A percentile compares a stretch with the other conserved stretches of the same genome.
Evolutionary conservation across 257 asterid genomes (phyloP).

Genomic region (Solanum etuberosum): DNA sequence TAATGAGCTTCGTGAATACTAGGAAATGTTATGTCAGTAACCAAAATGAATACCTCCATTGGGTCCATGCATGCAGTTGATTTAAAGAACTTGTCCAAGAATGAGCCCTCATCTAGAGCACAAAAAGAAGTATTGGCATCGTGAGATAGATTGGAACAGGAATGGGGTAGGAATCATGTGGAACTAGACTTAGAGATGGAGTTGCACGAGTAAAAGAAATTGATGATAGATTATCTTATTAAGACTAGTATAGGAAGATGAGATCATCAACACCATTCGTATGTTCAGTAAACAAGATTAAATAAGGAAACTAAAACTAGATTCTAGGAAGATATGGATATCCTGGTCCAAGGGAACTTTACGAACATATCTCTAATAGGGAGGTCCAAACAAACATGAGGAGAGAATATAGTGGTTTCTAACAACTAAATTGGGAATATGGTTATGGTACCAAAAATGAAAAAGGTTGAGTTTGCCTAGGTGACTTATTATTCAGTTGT

Average conservation of each 20-base stretch:
- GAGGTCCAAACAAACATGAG: background rate
- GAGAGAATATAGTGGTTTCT: background rate
- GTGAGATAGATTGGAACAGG: background rate
- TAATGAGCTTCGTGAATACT: background rate
- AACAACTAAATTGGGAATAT: background rate
- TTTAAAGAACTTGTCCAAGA: conserved; percentile 73
- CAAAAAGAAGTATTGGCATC: background rate
- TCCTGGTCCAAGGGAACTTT: background rate
- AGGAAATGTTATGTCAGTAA: background rate
- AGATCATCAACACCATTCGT: background rate
- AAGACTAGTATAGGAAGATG: background rate
- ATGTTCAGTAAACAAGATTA: background rate
- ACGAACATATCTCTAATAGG: background rate
- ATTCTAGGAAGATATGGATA: background rate
- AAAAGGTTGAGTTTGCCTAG: background rate
- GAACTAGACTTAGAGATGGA: background rate
- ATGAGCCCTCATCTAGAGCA: conserved; percentile 62
- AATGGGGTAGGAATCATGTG: background rate
- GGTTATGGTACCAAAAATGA: background rate
- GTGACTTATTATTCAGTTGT: background rate
- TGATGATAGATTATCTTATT: background rate
- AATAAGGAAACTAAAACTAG: background rate
- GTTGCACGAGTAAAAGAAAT: background rate
- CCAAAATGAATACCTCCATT: conserved; percentile 39
- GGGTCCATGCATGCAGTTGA: conserved; percentile 70